A percentile compares a stretch with the other conserved stretches of the same genome.
Conservation (phyloP, 1,284 basidiomycete species). For the Heterobasidion irregulare region DNA sequence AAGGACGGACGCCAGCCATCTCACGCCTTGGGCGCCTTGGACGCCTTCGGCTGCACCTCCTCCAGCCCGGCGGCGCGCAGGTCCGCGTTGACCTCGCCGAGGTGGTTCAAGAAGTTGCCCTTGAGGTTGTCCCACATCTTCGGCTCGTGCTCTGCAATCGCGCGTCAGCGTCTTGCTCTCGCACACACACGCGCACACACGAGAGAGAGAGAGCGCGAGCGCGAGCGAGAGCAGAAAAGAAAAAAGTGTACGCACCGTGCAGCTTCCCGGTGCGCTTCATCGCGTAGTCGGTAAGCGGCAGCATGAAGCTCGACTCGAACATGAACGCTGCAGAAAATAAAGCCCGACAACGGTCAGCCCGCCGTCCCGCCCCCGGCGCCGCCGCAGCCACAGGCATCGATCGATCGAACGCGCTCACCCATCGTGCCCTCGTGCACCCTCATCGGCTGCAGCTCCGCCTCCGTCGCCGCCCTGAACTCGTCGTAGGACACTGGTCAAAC, state of each 20-base stretch:
- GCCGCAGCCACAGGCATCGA: background rate
- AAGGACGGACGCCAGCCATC: too few relatives aligned
- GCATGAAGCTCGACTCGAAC: slow-evolving; percentile 57
- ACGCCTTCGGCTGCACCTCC: background rate
- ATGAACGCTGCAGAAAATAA: slow-evolving; percentile 38
- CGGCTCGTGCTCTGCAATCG: slow-evolving; percentile 37
- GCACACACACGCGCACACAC: background rate
- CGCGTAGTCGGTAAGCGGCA: slow-evolving; percentile 55
- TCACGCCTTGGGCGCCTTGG: background rate
- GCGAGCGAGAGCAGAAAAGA: background rate
- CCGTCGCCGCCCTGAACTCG: slow-evolving; percentile 44
- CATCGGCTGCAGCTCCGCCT: slow-evolving; percentile 41
- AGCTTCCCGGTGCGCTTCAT: slow-evolving; percentile 49
- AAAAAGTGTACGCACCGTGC: slow-evolving; percentile 30
- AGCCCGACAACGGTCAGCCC: background rate
- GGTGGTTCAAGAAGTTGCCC: slow-evolving; percentile 48
- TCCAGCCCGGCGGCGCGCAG: slow-evolving; percentile 38
- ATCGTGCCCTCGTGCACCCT: slow-evolving; percentile 44
- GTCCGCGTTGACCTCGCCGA: slow-evolving; percentile 46
- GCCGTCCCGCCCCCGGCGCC: background rate
- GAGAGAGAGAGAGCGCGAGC: background rate
- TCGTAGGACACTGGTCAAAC: slow-evolving; percentile 34
- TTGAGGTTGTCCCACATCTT: slow-evolving; percentile 57
- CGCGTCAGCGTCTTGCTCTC: background rate
- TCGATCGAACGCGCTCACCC: slow-evolving; percentile 24